Conservation (phyloP, 148 eudicot species). For the Limonium bicolor region DNA sequence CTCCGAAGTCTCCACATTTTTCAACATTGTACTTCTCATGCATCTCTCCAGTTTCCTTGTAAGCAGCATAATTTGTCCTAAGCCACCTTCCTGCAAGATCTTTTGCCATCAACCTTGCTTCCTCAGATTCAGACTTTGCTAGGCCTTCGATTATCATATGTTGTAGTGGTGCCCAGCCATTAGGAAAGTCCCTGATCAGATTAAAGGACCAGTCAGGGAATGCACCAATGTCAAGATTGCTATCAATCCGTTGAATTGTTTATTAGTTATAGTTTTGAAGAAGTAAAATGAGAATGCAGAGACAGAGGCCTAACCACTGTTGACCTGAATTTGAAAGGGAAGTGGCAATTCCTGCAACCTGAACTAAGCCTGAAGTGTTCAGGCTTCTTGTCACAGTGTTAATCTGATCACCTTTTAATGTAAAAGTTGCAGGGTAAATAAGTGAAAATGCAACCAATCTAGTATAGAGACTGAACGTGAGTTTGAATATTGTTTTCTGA, state of each 20-base stretch:
- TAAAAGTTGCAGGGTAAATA: too few species aligned
- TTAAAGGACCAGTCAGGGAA: neutral
- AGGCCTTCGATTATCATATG: constrained; percentile 83
- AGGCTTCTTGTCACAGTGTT: constrained; percentile 56
- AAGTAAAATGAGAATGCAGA: constrained; percentile 2
- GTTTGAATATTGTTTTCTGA: too few species aligned
- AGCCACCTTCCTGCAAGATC: constrained; percentile 69
- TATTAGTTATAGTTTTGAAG: too few species aligned
- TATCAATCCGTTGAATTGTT: too few species aligned
- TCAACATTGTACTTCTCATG: constrained; percentile 73
- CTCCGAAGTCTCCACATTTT: constrained; percentile 73
- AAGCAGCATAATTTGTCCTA: constrained; percentile 68
- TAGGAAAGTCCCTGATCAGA: constrained; percentile 82
- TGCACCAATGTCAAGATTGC: too few species aligned
- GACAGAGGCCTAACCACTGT: constrained; percentile 82
- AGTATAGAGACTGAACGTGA: too few species aligned
- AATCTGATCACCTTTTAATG: constrained; percentile 29
- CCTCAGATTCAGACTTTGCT: constrained; percentile 43
- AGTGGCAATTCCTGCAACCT: constrained; percentile 64
- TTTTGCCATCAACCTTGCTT: constrained; percentile 47
- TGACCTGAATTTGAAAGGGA: constrained; percentile 68
- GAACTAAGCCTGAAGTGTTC: constrained; percentile 45
- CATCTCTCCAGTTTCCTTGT: constrained; percentile 60
- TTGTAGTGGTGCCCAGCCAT: constrained; percentile 95
- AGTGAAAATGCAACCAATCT: too few species aligned